phyloP scores from a whole-genome alignment of 169 alveolate genomes.

The Cryptosporidium baileyi region DNA sequence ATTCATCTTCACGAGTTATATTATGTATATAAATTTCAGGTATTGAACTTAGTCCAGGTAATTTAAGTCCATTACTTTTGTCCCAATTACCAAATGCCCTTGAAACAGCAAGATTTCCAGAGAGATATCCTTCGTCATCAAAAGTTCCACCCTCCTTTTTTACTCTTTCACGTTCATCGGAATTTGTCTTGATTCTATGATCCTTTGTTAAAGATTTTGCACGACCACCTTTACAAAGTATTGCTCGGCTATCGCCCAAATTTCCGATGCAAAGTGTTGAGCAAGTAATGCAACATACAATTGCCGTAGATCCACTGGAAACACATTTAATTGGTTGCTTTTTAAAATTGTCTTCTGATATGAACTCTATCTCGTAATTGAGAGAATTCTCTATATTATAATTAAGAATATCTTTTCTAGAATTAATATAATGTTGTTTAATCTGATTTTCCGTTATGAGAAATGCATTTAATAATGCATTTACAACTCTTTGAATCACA shows the following conservation, averaged over 20 bases:
- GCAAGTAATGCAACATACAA: constrained; percentile 63
- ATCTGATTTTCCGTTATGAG: constrained; percentile 44
- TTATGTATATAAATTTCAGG: constrained; percentile 75
- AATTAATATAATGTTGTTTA: constrained; percentile 19
- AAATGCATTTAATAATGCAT: constrained; percentile 40
- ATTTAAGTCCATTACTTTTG: constrained; percentile 72
- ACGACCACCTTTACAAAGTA: constrained; percentile 73
- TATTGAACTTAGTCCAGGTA: constrained; percentile 74
- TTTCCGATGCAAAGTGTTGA: constrained; percentile 70
- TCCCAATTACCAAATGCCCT: constrained; percentile 76
- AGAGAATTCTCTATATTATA: neutral
- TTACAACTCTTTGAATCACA: neutral
- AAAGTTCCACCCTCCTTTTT: constrained; percentile 72
- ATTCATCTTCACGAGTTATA: constrained; percentile 75
- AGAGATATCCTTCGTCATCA: constrained; percentile 72
- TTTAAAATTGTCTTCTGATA: neutral
- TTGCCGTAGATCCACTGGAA: constrained; percentile 76
- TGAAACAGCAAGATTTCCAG: constrained; percentile 74
- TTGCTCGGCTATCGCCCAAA: constrained; percentile 75
- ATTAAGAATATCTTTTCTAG: neutral
- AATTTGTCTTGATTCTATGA: constrained; percentile 67
- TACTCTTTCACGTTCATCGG: constrained; percentile 72
- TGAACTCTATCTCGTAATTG: neutral
- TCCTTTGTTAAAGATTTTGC: constrained; percentile 70
- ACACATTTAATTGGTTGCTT: constrained; percentile 6